Evolutionary conservation across 495 filamentous ascomycete species (phyloP).

Genomic region (Penicillium longicatenatum): DNA sequence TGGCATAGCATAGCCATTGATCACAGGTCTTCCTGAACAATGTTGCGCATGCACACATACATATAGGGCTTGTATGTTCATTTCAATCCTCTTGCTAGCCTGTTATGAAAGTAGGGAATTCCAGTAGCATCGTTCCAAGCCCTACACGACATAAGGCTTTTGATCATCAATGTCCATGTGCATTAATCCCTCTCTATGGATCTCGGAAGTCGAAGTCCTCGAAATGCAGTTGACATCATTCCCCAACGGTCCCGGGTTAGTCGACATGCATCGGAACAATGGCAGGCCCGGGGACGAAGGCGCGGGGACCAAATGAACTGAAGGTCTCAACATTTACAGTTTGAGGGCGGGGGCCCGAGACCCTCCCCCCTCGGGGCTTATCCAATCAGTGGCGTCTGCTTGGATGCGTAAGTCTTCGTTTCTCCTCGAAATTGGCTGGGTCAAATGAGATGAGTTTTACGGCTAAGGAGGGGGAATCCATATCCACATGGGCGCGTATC

Average conservation of each 20-base stretch:
- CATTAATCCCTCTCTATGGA: too few species aligned
- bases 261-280: slow-evolving; percentile 22
- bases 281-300: slow-evolving; percentile 4
- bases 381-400: slow-evolving; percentile 10
- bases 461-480: too few species aligned
- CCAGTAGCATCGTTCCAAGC: too few species aligned
- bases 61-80: too few species aligned
- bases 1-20: not conserved
- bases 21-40: not conserved
- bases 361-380: slow-evolving; percentile 5
- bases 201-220: not conserved
- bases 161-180: too few species aligned
- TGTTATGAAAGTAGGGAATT: too few species aligned
- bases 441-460: not conserved
- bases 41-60: not conserved
- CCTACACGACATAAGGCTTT: not conserved
- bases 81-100: too few species aligned
- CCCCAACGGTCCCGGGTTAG: slow-evolving; percentile 12
- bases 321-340: slow-evolving; percentile 21
- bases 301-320: slow-evolving; percentile 7
- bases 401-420: slow-evolving; percentile 18
- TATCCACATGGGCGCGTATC: slow-evolving; percentile 8
- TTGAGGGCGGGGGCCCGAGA: slow-evolving; percentile 17
- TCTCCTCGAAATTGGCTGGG: slow-evolving; percentile 17
- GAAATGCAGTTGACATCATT: slow-evolving; percentile 14